Evolutionary conservation across 495 filamentous ascomycete genomes (phyloP).

Genomic region (Wilcoxina mikolae): DNA sequence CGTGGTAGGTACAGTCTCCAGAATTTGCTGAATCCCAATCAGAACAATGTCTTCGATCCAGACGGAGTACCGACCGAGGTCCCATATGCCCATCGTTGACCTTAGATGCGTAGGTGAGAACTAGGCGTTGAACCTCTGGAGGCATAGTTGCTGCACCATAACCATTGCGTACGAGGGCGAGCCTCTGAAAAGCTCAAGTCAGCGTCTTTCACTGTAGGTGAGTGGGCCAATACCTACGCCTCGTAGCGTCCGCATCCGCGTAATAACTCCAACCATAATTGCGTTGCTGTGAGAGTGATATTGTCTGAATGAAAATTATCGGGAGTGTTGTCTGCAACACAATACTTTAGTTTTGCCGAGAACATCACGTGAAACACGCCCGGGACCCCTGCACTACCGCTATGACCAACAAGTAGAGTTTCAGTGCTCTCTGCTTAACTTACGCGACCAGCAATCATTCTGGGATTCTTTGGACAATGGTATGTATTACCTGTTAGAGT

Average conservation of each 20-base stretch:
- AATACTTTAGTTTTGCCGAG: neutral
- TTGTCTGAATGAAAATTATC: neutral
- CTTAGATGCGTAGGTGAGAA: slow-evolving; percentile 60
- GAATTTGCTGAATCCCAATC: slow-evolving; percentile 48
- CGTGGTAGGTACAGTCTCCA: slow-evolving; percentile 69
- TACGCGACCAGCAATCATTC: neutral
- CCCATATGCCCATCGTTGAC: slow-evolving; percentile 60
- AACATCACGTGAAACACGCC: neutral
- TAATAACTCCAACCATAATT: slow-evolving; percentile 4
- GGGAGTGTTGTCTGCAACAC: neutral
- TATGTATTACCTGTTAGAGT: too few relatives aligned
- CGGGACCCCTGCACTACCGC: neutral
- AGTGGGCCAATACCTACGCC: slow-evolving; percentile 4
- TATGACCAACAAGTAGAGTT: neutral
- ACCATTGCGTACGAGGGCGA: slow-evolving; percentile 58
- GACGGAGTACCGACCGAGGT: slow-evolving; percentile 43
- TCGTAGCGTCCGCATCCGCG: slow-evolving; percentile 4
- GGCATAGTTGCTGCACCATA: slow-evolving; percentile 71
- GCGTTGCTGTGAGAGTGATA: too few relatives aligned
- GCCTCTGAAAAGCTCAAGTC: slow-evolving; percentile 8
- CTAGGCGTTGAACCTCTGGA: slow-evolving; percentile 63
- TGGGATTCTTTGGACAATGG: neutral
- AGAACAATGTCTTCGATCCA: neutral
- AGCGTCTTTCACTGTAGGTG: neutral
- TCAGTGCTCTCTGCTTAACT: neutral